Conservation (phyloP, 2,329 filamentous ascomycete genomes). For the Teratosphaeria pseudoeucalypti region DNA sequence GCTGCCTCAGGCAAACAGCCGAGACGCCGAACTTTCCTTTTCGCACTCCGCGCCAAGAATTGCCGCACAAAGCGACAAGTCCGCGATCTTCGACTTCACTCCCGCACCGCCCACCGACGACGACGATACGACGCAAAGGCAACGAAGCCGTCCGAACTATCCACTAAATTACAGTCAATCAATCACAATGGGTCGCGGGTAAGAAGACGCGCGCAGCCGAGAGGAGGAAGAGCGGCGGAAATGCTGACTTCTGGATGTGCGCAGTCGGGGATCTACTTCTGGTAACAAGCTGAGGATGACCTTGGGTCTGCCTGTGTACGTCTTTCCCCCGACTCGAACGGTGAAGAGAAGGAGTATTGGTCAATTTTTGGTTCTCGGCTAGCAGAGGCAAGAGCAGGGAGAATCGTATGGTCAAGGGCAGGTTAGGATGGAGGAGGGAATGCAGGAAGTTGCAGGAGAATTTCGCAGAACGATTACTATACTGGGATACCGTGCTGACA, state of each 20-base stretch:
- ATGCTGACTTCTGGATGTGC: not conserved
- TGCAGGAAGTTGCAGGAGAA: not conserved
- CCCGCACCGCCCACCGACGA: not conserved
- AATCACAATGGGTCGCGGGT: not conserved
- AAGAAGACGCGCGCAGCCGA: not conserved
- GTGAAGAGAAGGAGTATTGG: not conserved
- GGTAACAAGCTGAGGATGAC: slow-evolving; percentile 99
- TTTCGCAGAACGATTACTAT: not conserved
- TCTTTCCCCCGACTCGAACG: slow-evolving; percentile 25
- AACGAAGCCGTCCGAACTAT: slow-evolving; percentile 1
- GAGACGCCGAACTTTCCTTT: not conserved
- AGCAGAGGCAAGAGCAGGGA: not conserved
- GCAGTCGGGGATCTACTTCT: slow-evolving; percentile 66
- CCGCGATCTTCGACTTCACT: not conserved
- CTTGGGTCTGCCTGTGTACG: slow-evolving; percentile 99
- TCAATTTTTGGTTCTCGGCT: not conserved
- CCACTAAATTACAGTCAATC: not conserved
- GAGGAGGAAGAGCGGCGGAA: not conserved
- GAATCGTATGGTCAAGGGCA: not conserved
- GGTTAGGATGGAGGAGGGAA: not conserved
- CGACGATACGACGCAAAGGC: not conserved
- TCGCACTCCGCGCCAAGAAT: not conserved
- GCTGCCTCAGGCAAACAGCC: not conserved
- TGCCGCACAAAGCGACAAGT: not conserved
- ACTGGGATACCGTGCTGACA: not conserved